phyloP scores from a whole-genome alignment of 2,329 filamentous ascomycete species.

The Nigrospora sphaerica region DNA sequence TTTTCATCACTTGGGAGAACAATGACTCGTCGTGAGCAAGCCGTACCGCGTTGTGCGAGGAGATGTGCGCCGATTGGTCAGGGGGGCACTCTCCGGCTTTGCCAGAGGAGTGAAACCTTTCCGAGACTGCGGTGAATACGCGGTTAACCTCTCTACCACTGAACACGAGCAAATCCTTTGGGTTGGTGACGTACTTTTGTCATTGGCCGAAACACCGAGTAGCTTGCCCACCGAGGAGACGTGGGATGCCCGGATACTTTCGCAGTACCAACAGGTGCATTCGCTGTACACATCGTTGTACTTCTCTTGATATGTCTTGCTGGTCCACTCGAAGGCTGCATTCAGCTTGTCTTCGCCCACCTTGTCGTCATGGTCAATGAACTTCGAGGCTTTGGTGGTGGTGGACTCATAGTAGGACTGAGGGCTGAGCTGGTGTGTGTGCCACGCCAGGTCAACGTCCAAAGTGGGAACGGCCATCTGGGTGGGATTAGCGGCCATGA shows the following conservation, averaged over 20 bases:
- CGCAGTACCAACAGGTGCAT: conserved; percentile 82
- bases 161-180: too few relatives aligned
- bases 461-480: conserved; percentile 60
- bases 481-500: conserved; percentile 43
- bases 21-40: conserved; percentile 12
- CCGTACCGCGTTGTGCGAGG: conserved; percentile 61
- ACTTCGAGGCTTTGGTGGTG: conserved; percentile 36
- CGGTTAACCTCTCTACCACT: neutral
- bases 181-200: conserved; percentile 26
- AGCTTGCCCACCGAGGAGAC: conserved; percentile 36
- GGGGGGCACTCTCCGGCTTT: conserved; percentile 42
- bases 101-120: conserved; percentile 42
- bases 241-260: conserved; percentile 55
- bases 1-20: conserved; percentile 10
- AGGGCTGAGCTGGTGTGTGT: conserved; percentile 71
- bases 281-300: conserved; percentile 65
- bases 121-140: conserved; percentile 18
- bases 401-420: conserved; percentile 55
- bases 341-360: conserved; percentile 61
- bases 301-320: conserved; percentile 57
- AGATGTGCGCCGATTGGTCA: conserved; percentile 61
- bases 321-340: conserved; percentile 65
- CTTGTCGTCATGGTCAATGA: conserved; percentile 81
- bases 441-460: conserved; percentile 71
- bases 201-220: conserved; percentile 37